Base-by-base conservation (phyloP, 441 rosid species). In the Biscutella laevigata region DNA sequence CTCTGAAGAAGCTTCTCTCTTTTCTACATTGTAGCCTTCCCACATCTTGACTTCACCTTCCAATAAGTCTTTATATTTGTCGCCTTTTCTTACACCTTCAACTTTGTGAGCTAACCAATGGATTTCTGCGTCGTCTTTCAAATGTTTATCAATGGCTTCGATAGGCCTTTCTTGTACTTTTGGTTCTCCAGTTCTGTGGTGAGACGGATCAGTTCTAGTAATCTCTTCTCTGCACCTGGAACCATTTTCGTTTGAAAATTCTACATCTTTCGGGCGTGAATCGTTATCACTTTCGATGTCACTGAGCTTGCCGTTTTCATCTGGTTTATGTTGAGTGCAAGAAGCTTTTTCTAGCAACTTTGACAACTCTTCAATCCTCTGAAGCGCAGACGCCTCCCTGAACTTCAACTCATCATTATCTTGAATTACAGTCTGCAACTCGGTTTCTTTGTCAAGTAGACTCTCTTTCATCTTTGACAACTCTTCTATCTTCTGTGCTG, bases 1-100 rank as follows among this genome's bases (percentile, higher is more conserved):
- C 47, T 72, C 89, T 0, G 86, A 86, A n/a, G 90, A 84, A 53
- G 75, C 77, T 61, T 84, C 98, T 66, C 77, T 85, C 86, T 82
- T 90, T 52, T 86, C 95, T 54, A 77, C 78, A 62, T 77, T 74
- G 82, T 88, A 84, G 69, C 91, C 20, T 17, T 17, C 20, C 20
- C 20, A 17, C 20, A 17, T 17, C 20, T 17, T 17, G 3, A 17
- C 80, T 72, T 84, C 91, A 28, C 77, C 78, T 20, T 64, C 79
- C 5, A 88, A 64, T 56, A 81, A 79, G 21, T 70, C 82, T 50
- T 68, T 71, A 51, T 81, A 66, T 54, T 42, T 64, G 54, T 69
- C 83, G 6, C 61, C 70, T 62, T 78, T 71, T 50, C 79, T 83
- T 57, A 70, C 73, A 37, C 13, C 71, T 53, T 55, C 50, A 38